These are phyloP conservation scores for Xylariomycetidae sp. DNA, from an alignment of 2,329 filamentous ascomycete genomes.

Conservation along the genomic window DNA sequence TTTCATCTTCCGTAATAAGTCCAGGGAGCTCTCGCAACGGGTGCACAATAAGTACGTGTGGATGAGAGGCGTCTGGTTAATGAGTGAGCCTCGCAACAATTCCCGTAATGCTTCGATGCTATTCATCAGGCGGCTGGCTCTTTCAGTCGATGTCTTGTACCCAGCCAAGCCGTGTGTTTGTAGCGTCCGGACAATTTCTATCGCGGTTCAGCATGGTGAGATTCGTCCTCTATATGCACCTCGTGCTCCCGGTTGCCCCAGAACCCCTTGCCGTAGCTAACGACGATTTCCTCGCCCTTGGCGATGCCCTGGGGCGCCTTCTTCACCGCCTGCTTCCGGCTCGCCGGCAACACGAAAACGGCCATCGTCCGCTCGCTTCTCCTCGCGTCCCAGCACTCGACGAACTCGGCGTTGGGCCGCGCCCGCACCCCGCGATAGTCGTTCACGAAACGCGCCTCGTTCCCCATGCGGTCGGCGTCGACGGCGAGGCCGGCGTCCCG, in stretches of 20 bases:
- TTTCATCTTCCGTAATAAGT: too few species aligned
- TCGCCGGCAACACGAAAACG: slow-evolving; percentile 48
- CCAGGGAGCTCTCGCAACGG: too few species aligned
- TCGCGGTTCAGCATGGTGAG: too few species aligned
- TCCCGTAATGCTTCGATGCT: too few species aligned
- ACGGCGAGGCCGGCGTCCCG: slow-evolving; percentile 52
- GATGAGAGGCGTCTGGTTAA: too few species aligned
- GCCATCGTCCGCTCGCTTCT: slow-evolving; percentile 51
- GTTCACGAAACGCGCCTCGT: slow-evolving; percentile 63
- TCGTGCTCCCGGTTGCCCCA: slow-evolving; percentile 43
- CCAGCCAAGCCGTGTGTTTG: too few species aligned
- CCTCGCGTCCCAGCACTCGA: slow-evolving; percentile 50
- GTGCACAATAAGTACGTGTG: too few species aligned
- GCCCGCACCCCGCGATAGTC: slow-evolving; percentile 57
- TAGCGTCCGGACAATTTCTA: too few species aligned
- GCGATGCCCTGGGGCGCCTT: slow-evolving; percentile 37
- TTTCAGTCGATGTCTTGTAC: too few species aligned
- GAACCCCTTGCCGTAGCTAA: slow-evolving; percentile 66
- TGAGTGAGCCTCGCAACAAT: too few species aligned
- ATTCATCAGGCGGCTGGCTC: too few species aligned
- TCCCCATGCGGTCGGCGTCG: slow-evolving; percentile 54
- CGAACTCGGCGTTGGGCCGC: slow-evolving; percentile 55
- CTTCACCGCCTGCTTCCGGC: slow-evolving; percentile 18
- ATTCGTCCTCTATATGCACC: too few species aligned
- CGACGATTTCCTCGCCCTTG: slow-evolving; percentile 60